phyloP scores from a whole-genome alignment of 2,329 filamentous ascomycete species.

The Alternaria sp. region DNA sequence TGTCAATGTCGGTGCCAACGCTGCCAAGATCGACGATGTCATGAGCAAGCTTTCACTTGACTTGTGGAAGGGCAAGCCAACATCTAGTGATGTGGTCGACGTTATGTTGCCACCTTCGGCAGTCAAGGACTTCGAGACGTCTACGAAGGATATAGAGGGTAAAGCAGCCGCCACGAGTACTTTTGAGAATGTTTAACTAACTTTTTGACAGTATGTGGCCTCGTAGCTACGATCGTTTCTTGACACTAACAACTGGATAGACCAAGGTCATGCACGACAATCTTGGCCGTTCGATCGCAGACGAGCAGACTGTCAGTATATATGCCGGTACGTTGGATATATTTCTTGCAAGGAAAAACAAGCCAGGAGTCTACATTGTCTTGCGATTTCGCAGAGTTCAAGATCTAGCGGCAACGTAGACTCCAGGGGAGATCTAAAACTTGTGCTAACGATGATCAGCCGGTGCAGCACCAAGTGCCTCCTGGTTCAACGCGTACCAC shows the following conservation, averaged over 20 bases:
- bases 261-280: slow-evolving; percentile 47
- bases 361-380: neutral
- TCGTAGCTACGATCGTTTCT: neutral
- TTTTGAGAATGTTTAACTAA: neutral
- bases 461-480: slow-evolving; percentile 34
- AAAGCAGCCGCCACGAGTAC: neutral
- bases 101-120: slow-evolving; percentile 44
- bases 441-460: slow-evolving; percentile 31
- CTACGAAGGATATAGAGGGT: slow-evolving; percentile 30
- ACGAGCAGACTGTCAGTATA: slow-evolving; percentile 36
- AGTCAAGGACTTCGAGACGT: slow-evolving; percentile 35
- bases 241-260: neutral
- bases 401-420: no score
- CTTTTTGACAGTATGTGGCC: neutral
- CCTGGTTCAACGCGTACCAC: slow-evolving; percentile 49
- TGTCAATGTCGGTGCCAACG: slow-evolving; percentile 39
- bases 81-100: slow-evolving; percentile 42
- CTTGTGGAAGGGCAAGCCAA: slow-evolving; percentile 45
- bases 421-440: neutral
- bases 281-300: slow-evolving; percentile 43
- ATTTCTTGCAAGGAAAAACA: neutral
- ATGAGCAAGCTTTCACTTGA: slow-evolving; percentile 40
- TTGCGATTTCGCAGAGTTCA: no score
- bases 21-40: slow-evolving; percentile 34
- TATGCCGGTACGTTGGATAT: slow-evolving; percentile 39